A percentile compares a stretch with the other conserved stretches of the same genome.
Evolutionary conservation across 345 rosid species (phyloP).

Genomic region (Gossypium ekmanianum): DNA sequence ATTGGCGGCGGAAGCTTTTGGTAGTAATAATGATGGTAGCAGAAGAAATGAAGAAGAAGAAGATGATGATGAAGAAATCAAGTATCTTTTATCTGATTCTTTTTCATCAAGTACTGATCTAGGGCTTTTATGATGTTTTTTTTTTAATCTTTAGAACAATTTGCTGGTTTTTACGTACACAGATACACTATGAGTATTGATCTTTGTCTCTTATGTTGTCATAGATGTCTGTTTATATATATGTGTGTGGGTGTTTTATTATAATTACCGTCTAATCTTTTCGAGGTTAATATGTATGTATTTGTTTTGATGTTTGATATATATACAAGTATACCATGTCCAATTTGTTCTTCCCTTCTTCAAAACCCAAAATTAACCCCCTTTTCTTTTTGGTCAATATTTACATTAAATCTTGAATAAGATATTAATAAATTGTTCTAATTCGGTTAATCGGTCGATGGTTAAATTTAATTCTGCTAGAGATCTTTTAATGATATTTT

Average conservation of each 20-base stretch:
- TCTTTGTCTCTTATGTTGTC: neutral
- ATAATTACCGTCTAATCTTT: too few relatives aligned
- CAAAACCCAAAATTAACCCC: too few relatives aligned
- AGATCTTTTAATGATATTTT: too few relatives aligned
- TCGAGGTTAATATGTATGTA: neutral
- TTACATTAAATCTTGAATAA: too few relatives aligned
- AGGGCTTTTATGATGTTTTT: neutral
- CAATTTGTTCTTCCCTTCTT: too few relatives aligned
- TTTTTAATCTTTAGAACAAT: neutral
- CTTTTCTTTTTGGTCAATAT: too few relatives aligned
- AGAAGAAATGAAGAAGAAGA: neutral
- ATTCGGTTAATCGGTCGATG: rapidly evolving
- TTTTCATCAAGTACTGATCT: neutral
- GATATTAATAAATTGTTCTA: too few relatives aligned
- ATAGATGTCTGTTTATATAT: neutral
- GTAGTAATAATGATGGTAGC: too few relatives aligned
- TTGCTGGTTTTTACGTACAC: neutral
- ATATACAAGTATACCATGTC: too few relatives aligned
- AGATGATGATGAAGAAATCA: neutral
- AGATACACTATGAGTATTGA: neutral
- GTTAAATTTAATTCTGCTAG: too few relatives aligned
- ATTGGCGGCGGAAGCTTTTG: neutral
- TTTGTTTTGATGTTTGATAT: neutral
- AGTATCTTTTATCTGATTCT: neutral
- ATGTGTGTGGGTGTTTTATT: too few relatives aligned